phyloP scores from a whole-genome alignment of 257 asterid genomes.

The Salvia hispanica region DNA sequence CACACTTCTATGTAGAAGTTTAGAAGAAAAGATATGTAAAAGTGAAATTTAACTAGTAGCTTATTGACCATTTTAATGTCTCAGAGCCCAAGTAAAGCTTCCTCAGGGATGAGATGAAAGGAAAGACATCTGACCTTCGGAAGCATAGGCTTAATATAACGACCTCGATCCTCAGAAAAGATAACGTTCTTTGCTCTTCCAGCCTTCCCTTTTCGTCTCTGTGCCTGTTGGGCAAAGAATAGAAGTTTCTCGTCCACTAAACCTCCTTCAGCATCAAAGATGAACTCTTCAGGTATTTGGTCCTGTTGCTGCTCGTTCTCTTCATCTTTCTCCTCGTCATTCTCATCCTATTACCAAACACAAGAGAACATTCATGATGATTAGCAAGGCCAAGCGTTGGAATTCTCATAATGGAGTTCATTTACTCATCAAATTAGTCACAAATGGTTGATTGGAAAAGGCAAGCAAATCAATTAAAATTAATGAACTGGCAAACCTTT shows the following conservation, averaged over 20 bases:
- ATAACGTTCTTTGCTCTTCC: constrained; percentile 97
- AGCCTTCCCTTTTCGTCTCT: constrained; percentile 83
- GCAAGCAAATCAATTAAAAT: not conserved
- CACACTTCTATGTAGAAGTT: constrained; percentile 5
- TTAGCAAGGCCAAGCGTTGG: constrained; percentile 12
- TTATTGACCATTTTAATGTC: constrained; percentile 6
- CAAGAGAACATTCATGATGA: constrained; percentile 22
- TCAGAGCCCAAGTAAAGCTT: constrained; percentile 10
- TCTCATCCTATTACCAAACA: constrained; percentile 59
- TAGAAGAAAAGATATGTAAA: not conserved
- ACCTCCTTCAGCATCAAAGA: constrained; percentile 97
- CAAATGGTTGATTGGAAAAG: not conserved
- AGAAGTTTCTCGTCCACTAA: constrained; percentile 96
- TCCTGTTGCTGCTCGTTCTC: constrained; percentile 69
- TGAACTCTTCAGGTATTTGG: constrained; percentile 94
- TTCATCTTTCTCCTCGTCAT: constrained; percentile 68
- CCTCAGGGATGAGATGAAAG: constrained; percentile 21
- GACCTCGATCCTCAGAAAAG: constrained; percentile 96
- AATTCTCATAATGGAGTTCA: not conserved
- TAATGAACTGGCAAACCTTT: constrained; percentile 50
- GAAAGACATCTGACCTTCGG: constrained; percentile 67
- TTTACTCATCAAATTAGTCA: constrained; percentile 13
- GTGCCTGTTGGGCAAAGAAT: constrained; percentile 99
- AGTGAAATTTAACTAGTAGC: constrained; percentile 16
- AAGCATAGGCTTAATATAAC: constrained; percentile 96